Percentiles rank a stretch among this genome's conserved stretches.
Conservation (phyloP, 1,284 basidiomycete genomes). For the Earliella scabrosa region DNA sequence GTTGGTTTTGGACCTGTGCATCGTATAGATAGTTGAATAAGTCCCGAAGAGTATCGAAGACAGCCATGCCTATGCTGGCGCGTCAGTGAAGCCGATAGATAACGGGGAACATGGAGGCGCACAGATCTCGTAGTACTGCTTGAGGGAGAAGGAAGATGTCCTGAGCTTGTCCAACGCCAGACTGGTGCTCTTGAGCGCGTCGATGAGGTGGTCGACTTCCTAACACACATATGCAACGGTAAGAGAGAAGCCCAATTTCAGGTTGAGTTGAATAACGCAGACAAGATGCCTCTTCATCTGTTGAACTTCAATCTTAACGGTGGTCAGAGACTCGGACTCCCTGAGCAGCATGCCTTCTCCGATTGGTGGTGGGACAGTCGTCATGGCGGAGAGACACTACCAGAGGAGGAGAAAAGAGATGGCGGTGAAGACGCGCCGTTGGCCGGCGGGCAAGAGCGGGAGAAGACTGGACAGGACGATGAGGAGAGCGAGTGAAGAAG, state of each 20-base stretch:
- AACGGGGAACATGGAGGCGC: slow-evolving; percentile 34
- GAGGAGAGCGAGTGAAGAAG: slow-evolving; percentile 11
- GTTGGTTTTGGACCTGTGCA: slow-evolving; percentile 85
- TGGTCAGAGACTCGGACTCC: slow-evolving; percentile 81
- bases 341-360: slow-evolving; percentile 83
- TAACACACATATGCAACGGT: slow-evolving; percentile 34
- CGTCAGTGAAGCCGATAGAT: neutral
- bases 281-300: slow-evolving; percentile 94
- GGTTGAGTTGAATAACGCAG: slow-evolving; percentile 35
- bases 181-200: slow-evolving; percentile 93
- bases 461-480: neutral
- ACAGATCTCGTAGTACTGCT: slow-evolving; percentile 98
- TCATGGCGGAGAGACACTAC: slow-evolving; percentile 16
- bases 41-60: slow-evolving; percentile 92
- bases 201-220: slow-evolving; percentile 96
- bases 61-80: slow-evolving; percentile 81
- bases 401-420: neutral
- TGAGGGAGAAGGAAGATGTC: slow-evolving; percentile 89
- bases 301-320: slow-evolving; percentile 91
- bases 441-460: neutral
- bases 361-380: slow-evolving; percentile 32
- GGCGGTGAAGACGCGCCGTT: neutral
- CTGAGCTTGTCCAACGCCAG: slow-evolving; percentile 94
- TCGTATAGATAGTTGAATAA: slow-evolving; percentile 95
- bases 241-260: neutral